Evolutionary conservation across 768 basidiomycete species (phyloP).

Genomic region (Rhodotorula toruloides): DNA sequence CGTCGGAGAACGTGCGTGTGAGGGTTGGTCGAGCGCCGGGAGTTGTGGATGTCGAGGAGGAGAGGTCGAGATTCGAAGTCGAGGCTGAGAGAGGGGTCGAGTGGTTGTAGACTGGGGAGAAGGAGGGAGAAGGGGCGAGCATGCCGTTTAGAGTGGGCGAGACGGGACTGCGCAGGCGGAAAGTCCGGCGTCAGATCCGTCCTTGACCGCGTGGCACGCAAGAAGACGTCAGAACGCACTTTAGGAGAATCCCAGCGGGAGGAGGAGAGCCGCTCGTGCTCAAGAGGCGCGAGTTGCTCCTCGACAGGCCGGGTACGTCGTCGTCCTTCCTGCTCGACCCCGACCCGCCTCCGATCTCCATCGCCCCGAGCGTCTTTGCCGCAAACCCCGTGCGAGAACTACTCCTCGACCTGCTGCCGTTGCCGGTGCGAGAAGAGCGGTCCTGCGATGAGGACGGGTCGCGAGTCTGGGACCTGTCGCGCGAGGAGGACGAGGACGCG

Average conservation of each 20-base stretch:
- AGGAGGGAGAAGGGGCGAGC: background rate
- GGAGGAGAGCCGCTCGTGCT: background rate
- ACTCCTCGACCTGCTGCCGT: background rate
- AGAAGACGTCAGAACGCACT: conserved; percentile 9
- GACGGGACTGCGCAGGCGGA: background rate
- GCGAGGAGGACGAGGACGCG: conserved; percentile 1
- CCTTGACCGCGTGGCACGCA: background rate
- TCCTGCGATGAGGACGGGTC: background rate
- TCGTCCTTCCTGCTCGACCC: background rate
- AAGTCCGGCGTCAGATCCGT: background rate
- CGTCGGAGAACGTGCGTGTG: background rate
- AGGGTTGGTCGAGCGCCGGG: background rate
- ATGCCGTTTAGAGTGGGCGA: accelerated
- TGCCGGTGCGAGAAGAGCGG: background rate
- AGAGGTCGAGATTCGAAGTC: background rate
- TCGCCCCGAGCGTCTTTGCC: background rate
- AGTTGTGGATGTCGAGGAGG: background rate
- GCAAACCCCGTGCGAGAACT: background rate
- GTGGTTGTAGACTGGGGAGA: background rate
- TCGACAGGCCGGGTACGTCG: too few relatives aligned
- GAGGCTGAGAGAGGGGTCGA: too few relatives aligned
- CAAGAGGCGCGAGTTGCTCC: background rate
- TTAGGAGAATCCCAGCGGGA: conserved; percentile 27
- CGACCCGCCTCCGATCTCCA: too few relatives aligned
- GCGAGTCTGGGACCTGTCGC: background rate